Evolutionary conservation across 75 land plant species (phyloP).

Genomic region (Pinus tabuliformis): DNA sequence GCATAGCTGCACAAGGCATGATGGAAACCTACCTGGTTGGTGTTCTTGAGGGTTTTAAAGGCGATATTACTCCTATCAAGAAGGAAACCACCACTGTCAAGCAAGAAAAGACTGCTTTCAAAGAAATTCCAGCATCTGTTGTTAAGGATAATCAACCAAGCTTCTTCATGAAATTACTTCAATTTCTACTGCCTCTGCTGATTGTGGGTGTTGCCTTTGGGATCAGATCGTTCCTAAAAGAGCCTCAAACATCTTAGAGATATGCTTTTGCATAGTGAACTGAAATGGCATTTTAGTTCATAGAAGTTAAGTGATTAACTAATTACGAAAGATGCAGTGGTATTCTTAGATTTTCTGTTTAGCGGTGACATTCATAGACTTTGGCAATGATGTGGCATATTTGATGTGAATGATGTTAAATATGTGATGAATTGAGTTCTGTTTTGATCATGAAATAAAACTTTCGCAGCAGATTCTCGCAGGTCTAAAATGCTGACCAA

Average conservation of each 20-base stretch:
- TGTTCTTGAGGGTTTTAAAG: conserved; percentile 8
- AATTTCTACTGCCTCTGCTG: conserved; percentile 26
- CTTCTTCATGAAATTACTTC: conserved; percentile 19
- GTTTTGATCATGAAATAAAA: too few species aligned
- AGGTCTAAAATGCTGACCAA: too few species aligned
- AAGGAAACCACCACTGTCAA: conserved; percentile 11
- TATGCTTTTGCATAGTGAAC: too few species aligned
- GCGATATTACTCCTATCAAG: conserved; percentile 23
- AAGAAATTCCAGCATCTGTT: conserved; percentile 29
- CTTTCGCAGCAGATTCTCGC: too few species aligned
- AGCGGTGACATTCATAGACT: too few species aligned
- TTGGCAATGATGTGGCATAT: too few species aligned
- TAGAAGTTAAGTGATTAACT: too few species aligned
- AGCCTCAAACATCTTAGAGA: conserved; percentile 3
- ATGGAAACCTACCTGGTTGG: conserved; percentile 22
- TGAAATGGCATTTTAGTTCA: too few species aligned
- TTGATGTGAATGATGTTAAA: too few species aligned
- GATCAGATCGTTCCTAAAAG: conserved; percentile 11
- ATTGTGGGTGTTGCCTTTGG: conserved; percentile 27
- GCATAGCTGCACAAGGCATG: conserved; percentile 16
- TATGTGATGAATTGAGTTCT: too few species aligned
- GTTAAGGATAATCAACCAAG: conserved; percentile 26
- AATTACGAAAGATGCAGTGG: too few species aligned
- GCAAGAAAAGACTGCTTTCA: conserved; percentile 27
- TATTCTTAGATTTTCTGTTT: too few species aligned